Conservation (phyloP, 2,329 filamentous ascomycete species). For the Didymella lethalis region DNA sequence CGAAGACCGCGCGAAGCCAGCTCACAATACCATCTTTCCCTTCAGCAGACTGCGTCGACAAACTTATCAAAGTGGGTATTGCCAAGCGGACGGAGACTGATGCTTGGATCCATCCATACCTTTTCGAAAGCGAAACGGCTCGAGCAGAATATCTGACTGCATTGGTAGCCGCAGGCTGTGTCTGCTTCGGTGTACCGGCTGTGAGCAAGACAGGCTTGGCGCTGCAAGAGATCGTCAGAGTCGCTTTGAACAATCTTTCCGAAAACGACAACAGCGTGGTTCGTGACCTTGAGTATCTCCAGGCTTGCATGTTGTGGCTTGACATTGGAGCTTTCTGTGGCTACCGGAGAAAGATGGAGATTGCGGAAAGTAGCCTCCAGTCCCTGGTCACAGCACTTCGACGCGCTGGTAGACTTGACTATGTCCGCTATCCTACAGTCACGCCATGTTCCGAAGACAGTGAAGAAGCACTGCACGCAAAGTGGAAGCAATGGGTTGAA, state of each 20-base stretch:
- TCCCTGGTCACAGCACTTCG: neutral
- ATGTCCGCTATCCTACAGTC: neutral
- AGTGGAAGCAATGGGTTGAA: neutral
- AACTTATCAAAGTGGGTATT: conserved; percentile 44
- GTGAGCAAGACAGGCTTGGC: neutral
- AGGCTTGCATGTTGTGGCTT: conserved; percentile 59
- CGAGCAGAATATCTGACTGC: neutral
- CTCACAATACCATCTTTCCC: conserved; percentile 34
- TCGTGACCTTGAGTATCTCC: conserved; percentile 55
- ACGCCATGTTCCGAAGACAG: neutral
- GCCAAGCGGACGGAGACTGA: conserved; percentile 44
- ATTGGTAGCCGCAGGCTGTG: neutral
- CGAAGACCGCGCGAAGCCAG: neutral
- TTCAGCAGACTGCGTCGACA: conserved; percentile 39
- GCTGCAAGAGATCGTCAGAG: neutral
- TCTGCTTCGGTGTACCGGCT: neutral
- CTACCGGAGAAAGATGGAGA: conserved; percentile 63
- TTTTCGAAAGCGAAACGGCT: conserved; percentile 24
- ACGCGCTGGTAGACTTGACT: neutral
- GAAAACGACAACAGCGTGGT: neutral
- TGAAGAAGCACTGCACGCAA: neutral
- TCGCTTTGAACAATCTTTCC: neutral
- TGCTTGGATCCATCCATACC: conserved; percentile 47
- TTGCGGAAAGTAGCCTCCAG: conserved; percentile 53
- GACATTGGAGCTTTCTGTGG: conserved; percentile 65